Base-by-base conservation (phyloP, 352 stramenopile species). In the Phytophthora aleatoria region DNA sequence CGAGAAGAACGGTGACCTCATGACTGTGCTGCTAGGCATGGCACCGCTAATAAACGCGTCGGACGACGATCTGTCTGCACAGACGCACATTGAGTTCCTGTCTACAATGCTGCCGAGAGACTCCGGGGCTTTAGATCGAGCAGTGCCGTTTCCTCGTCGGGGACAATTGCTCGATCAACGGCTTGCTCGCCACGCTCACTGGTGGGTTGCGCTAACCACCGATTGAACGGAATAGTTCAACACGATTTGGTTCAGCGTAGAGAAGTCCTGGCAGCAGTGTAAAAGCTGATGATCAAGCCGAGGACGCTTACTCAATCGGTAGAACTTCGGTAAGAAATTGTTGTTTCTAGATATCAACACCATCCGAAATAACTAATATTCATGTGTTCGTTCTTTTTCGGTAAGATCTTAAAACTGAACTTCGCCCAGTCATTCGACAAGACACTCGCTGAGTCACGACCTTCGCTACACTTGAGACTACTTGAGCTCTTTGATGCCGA, bases 11-110 rank as follows among this genome's bases (percentile, higher is more conserved):
- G 7, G 30, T 35, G 30, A 35, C 5, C 30, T 35, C 30, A 8
- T 35, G 30, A 35, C 30, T 35, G 30, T 35, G 4, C 38, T 57
- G 11, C 36, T 57, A 5, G 39, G 36, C 36, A 39, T 59, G 44
- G 44, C 44, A 2, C 44, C 44, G 24, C 16, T 50, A 3, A 4
- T 50, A 2, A 13, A 50, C 10, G 8, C 6, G 11, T 4, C 9
- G 2, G 12, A 36, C 11, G 30, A 35, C 30, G 7, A 35, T 8
- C 26, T 50, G 11, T 26, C 26, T 20, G 44, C 44, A 9, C 44
- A 50, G 11, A 13, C 9, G 2, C 44, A 50, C 27, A 5, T 35
- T 10, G 6, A 33, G 2, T 50, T 50, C 12, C 27, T 36, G 16
- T n/a, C 42, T 31, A 31, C 3, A 8, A 33, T 49, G 42, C 42